A percentile compares a stretch with the other conserved stretches of the same genome.
phyloP scores from a whole-genome alignment of 1,284 basidiomycete species.

The Moesziomyces aphidis region DNA sequence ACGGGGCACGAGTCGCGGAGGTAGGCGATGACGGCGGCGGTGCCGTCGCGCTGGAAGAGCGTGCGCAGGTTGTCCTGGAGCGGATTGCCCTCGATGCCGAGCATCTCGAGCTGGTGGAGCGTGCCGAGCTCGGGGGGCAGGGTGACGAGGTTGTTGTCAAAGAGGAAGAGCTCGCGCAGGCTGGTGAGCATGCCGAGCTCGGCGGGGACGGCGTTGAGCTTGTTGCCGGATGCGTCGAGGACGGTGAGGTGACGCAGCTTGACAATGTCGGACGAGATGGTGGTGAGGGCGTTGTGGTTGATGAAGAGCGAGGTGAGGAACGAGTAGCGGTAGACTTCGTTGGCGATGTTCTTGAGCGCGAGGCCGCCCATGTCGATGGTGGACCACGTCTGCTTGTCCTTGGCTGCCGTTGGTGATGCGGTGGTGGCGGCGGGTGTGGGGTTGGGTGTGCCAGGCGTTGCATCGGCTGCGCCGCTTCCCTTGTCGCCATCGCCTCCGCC shows the following conservation, averaged over 20 bases:
- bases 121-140: conserved; percentile 90
- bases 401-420: conserved; percentile 4
- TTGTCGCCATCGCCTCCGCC: conserved; percentile 38
- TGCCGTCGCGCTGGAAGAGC: conserved; percentile 93
- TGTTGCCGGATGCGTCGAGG: conserved; percentile 92
- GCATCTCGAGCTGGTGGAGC: conserved; percentile 89
- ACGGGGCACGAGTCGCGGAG: conserved; percentile 88
- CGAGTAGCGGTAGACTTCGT: conserved; percentile 85
- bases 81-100: conserved; percentile 97
- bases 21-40: conserved; percentile 84
- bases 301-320: conserved; percentile 96
- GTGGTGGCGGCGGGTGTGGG: conserved; percentile 10
- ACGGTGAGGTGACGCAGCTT: conserved; percentile 87
- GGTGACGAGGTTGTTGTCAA: conserved; percentile 89
- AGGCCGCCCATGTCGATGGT: conserved; percentile 97
- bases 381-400: conserved; percentile 75
- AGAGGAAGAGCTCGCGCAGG: conserved; percentile 91
- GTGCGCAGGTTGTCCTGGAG: conserved; percentile 81
- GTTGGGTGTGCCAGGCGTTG: conserved; percentile 26
- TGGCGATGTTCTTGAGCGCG: conserved; percentile 87
- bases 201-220: conserved; percentile 80
- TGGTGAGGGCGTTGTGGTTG: conserved; percentile 90
- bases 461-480: conserved; percentile 17
- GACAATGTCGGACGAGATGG: conserved; percentile 85
- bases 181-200: conserved; percentile 92